Percentiles rank a stretch among this genome's conserved stretches.
These are phyloP conservation scores for Phytophthora aleatoria DNA, from an alignment of 352 stramenopile genomes.

Conservation along the genomic window DNA sequence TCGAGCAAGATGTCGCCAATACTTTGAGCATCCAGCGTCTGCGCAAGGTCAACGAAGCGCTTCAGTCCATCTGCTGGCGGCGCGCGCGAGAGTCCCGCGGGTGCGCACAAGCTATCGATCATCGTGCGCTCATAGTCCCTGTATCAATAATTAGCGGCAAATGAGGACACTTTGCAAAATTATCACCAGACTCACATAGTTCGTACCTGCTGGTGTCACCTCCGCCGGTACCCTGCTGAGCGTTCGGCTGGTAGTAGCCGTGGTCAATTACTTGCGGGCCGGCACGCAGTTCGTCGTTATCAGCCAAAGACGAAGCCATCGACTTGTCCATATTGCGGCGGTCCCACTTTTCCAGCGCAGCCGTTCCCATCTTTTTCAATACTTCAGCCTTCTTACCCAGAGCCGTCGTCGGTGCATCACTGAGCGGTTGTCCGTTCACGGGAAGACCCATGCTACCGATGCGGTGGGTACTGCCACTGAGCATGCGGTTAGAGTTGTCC, in stretches of 20 bases:
- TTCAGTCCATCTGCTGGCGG: conserved; percentile 79
- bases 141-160: conserved; percentile 6
- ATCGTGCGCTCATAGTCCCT: conserved; percentile 87
- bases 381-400: conserved; percentile 79
- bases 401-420: conserved; percentile 52
- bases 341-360: conserved; percentile 84
- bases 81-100: conserved; percentile 73
- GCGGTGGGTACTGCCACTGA: conserved; percentile 41
- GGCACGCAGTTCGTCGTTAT: conserved; percentile 83
- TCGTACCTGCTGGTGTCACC: conserved; percentile 77
- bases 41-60: conserved; percentile 85
- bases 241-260: conserved; percentile 76
- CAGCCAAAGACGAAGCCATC: conserved; percentile 86
- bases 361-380: conserved; percentile 82
- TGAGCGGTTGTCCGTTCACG: conserved; percentile 53
- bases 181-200: conserved; percentile 3
- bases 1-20: conserved; percentile 88
- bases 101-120: conserved; percentile 84
- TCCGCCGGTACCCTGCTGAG: conserved; percentile 59
- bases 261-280: conserved; percentile 69
- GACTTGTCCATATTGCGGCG: conserved; percentile 91
- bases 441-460: conserved; percentile 51
- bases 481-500: conserved; percentile 69
- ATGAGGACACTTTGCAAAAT: background rate
- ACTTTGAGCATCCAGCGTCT: conserved; percentile 83